Evolutionary conservation across 257 asterid genomes (phyloP).

Genomic region (Cynanchum wilfordii): DNA sequence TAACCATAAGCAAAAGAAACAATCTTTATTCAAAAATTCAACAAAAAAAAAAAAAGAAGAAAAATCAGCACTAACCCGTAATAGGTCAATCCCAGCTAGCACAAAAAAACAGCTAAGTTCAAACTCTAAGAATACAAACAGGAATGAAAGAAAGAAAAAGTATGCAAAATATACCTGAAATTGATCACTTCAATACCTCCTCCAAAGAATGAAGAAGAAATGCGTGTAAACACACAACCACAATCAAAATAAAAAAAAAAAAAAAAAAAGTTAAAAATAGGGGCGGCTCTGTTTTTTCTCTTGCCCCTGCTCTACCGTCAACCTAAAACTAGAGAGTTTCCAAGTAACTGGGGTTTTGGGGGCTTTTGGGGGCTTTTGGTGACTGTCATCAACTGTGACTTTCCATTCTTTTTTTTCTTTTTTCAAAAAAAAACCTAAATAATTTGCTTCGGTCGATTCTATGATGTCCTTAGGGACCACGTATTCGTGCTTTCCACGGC

Average conservation of each 20-base stretch:
- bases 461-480: conserved; percentile 37
- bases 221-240: conserved; percentile 16
- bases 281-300: conserved; percentile 48
- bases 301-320: conserved; percentile 24
- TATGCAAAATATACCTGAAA: conserved; percentile 31
- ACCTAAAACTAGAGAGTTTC: conserved; percentile 39
- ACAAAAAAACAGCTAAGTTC: neutral
- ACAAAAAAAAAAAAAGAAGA: neutral
- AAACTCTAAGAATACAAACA: neutral
- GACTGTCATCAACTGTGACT: conserved; percentile 19
- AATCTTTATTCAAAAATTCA: neutral
- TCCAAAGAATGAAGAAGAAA: conserved; percentile 14
- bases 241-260: conserved; percentile 32
- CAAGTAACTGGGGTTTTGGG: conserved; percentile 49
- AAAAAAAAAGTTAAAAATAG: neutral
- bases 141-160: conserved; percentile 11
- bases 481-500: conserved; percentile 27
- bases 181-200: conserved; percentile 19
- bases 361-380: conserved; percentile 21
- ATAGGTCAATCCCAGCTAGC: conserved; percentile 7
- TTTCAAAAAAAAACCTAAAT: neutral
- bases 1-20: conserved; percentile 18
- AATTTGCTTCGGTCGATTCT: neutral
- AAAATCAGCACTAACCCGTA: conserved; percentile 22
- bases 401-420: neutral